Conservation (phyloP, 1,139 yeast genomes). For the Blastobotrys malaysiensis region DNA sequence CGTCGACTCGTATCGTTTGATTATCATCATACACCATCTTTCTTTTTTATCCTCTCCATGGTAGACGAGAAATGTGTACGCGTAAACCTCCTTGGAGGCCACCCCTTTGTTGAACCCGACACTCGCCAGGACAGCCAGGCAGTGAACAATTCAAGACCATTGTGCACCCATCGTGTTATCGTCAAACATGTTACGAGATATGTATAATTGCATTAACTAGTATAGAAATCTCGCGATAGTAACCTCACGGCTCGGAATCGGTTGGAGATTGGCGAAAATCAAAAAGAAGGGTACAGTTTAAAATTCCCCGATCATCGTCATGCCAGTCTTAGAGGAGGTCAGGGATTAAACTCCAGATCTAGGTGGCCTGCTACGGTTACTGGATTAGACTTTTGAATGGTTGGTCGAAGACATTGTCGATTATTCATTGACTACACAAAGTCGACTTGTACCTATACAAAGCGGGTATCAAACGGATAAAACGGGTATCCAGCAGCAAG, state of each 20-base stretch:
- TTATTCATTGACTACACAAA: not conserved
- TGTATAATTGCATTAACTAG: no score
- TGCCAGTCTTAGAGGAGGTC: not conserved
- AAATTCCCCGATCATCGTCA: not conserved
- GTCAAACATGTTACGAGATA: no score
- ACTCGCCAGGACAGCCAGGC: no score
- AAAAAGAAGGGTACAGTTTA: no score
- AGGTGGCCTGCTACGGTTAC: not conserved
- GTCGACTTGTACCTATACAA: not conserved
- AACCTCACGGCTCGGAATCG: no score
- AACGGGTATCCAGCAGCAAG: not conserved
- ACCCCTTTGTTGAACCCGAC: no score
- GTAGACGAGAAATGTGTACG: not conserved
- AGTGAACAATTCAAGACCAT: no score
- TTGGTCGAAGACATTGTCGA: not conserved
- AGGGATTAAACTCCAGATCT: not conserved
- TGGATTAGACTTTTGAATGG: not conserved
- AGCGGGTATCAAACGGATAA: not conserved
- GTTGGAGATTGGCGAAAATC: not conserved
- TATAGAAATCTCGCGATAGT: no score
- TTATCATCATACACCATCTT: not conserved
- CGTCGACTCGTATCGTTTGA: not conserved
- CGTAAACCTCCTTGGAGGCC: no score
- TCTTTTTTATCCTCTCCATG: not conserved
- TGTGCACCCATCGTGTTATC: no score